Evolutionary conservation across 257 asterid genomes (phyloP), one percentile per base, ranked within the genome.

Genomic region (Salvia splendens): DNA sequence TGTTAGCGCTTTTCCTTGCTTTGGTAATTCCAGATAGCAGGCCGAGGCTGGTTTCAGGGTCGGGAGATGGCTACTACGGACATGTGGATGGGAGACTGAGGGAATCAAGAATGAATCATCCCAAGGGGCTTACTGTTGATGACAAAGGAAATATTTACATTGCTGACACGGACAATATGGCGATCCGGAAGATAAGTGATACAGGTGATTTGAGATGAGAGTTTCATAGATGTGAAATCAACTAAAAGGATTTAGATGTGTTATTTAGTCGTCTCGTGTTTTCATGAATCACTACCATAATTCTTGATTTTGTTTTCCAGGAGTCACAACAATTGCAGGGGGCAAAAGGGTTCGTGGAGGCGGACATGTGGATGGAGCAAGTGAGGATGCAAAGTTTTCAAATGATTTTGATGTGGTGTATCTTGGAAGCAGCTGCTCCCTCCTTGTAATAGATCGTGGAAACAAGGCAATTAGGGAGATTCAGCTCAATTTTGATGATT

Each of bases 351-450:
- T 75, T 50, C 97, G 92, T 35, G 95, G 94, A 62, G 88, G 93
- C 32, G 93, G 96, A 33, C 97, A 91, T 64, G 83, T 94, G 58
- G 99, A 94, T 65, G 99, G 99, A 48, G 95, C 96, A 2, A 94
- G 99, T 71, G 96, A 89, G 81, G 99, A 94, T 77, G 97, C 99
- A 11, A 94, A 84, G 67, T 87, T 94, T 74, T 94, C 98, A 0
- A 91, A 82, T 68, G 98, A 94, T 85, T 94, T 94, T 52, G 99
- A 94, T 69, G 91, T 94, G 65, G 87, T 94, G 5, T 94, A 88
- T 67, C 83, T 89, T 46, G 99, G 99, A 78, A 90, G 96, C 78
- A 90, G 96, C 80, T 93, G 99, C 68, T 93, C 99, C 17, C 96
- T 94, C 69, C 98, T 94, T 30, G 98, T 94, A 58, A 84, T 94